Conservation (phyloP, 2,329 filamentous ascomycete genomes). For the Aspergillus floridensis region DNA sequence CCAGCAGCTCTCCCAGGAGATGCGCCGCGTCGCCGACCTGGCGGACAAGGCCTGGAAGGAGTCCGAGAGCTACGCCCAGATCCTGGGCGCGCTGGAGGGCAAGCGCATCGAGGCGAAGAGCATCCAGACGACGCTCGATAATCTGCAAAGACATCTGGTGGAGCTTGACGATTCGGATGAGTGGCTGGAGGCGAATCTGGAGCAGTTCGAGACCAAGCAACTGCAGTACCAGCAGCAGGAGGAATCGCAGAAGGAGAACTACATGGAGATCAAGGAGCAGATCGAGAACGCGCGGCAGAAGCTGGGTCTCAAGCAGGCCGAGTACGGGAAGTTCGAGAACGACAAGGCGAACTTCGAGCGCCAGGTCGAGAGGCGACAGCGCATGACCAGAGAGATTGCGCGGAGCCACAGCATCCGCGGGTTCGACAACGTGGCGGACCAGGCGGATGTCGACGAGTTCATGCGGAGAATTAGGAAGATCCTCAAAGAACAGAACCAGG, state of each 20-base stretch:
- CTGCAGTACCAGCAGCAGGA: conserved; percentile 62
- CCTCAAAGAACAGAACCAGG: conserved; percentile 72
- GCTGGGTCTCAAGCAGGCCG: conserved; percentile 42
- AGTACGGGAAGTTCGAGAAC: conserved; percentile 72
- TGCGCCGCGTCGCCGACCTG: conserved; percentile 45
- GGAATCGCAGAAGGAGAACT: conserved; percentile 61
- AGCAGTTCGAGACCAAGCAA: conserved; percentile 76
- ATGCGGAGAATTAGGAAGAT: conserved; percentile 73
- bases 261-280: conserved; percentile 59
- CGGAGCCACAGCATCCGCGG: conserved; percentile 75
- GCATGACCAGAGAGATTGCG: conserved; percentile 75
- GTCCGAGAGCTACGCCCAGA: conserved; percentile 69
- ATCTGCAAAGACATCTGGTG: conserved; percentile 69
- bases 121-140: conserved; percentile 67
- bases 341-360: conserved; percentile 84
- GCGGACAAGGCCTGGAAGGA: conserved; percentile 68
- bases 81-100: conserved; percentile 71
- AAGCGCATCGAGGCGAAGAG: conserved; percentile 73
- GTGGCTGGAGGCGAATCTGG: conserved; percentile 67
- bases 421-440: conserved; percentile 74
- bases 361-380: conserved; percentile 68
- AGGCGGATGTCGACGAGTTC: conserved; percentile 71
- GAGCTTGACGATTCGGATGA: conserved; percentile 77
- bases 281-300: conserved; percentile 48
- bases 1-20: conserved; percentile 53